Evolutionary conservation across 495 filamentous ascomycete genomes (phyloP).

Genomic region (Penicillium subrubescens): DNA sequence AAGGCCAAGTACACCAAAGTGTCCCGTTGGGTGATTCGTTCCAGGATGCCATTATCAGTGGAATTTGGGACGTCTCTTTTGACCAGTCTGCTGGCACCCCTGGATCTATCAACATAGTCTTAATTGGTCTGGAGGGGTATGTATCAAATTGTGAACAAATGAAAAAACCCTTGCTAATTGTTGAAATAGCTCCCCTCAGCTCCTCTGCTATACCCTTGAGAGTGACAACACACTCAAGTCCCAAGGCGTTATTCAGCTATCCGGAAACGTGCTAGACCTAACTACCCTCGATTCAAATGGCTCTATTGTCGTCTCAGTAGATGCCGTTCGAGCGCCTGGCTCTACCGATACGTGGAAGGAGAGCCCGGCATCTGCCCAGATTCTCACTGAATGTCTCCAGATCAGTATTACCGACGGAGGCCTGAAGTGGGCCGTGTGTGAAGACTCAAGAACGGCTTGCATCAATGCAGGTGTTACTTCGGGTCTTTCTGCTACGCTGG

Average conservation of each 20-base stretch:
- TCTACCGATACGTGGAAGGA: slow-evolving; percentile 42
- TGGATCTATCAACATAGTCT: slow-evolving; percentile 36
- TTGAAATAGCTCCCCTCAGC: slow-evolving; percentile 54
- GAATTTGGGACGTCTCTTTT: slow-evolving; percentile 41
- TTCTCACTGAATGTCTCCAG: slow-evolving; percentile 34
- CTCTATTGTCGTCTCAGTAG: slow-evolving; percentile 59
- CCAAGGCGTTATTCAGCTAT: slow-evolving; percentile 47
- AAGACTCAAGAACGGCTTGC: slow-evolving; percentile 23
- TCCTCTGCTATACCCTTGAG: slow-evolving; percentile 60
- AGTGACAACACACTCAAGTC: slow-evolving; percentile 45
- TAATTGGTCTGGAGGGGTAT: slow-evolving; percentile 73
- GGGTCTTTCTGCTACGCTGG: slow-evolving; percentile 31
- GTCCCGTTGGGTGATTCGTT: slow-evolving; percentile 32
- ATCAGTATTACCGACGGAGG: slow-evolving; percentile 16
- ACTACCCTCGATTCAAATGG: slow-evolving; percentile 31
- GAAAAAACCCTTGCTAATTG: slow-evolving; percentile 12
- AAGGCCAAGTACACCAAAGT: slow-evolving; percentile 54
- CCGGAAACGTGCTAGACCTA: slow-evolving; percentile 65
- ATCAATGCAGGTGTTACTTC: slow-evolving; percentile 42
- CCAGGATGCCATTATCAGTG: slow-evolving; percentile 34
- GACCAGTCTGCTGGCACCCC: slow-evolving; percentile 9
- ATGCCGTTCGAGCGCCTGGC: slow-evolving; percentile 47
- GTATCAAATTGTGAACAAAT: slow-evolving; percentile 13
- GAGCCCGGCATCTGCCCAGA: slow-evolving; percentile 17
- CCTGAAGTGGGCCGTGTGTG: slow-evolving; percentile 28